Base-by-base conservation (phyloP, 768 basidiomycete genomes). In the Termitomyces sp. region DNA sequence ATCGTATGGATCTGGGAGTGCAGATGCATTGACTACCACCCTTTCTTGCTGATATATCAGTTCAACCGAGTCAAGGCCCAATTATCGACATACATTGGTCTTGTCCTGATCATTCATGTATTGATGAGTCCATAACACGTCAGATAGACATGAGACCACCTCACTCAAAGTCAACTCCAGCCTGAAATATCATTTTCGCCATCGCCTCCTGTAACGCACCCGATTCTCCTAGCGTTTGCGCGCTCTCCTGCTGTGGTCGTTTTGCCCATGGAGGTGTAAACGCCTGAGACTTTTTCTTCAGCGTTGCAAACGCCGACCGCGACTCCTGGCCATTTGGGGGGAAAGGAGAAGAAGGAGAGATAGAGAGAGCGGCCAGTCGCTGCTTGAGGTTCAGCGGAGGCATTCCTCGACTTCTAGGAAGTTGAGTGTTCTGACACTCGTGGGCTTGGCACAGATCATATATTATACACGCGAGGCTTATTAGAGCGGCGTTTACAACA, bases 111-210 rank as follows among this genome's bases (percentile, higher is more conserved):
- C 50, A 63, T 51, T 53, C 46, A 47, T 48, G 51, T 23, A 50
- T 28, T 20, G 32, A 49, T 49, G 12, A 50, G 56, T 57, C 47
- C 12, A 49, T n/a, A 28, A 50, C 47, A 50, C 18, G 10, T 32
- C 36, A n/a, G 12, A 30, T 41, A 38, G 28, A 2, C 41, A 40
- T 20, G 26, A 53, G 51, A 55, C 18, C 49, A 44, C 79, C 88
- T 68, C 65, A 95, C 93, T 93, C 91, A 63, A 85, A 93, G 74
- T 95, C 93, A 58, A 93, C 88, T 2, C 93, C 93, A 47, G 93
- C 93, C 69, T 93, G 92, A 66, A 89, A 93, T 48, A 94, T 91
- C 74, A 94, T 77, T 69, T 77, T 84, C 41, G 74, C 68, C 77
- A 94, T 81, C 32, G 88, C 81, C 16, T 85, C 81, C 62, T 89